phyloP scores from a whole-genome alignment of 1,284 basidiomycete genomes.

The Leucoagaricus sp. region DNA sequence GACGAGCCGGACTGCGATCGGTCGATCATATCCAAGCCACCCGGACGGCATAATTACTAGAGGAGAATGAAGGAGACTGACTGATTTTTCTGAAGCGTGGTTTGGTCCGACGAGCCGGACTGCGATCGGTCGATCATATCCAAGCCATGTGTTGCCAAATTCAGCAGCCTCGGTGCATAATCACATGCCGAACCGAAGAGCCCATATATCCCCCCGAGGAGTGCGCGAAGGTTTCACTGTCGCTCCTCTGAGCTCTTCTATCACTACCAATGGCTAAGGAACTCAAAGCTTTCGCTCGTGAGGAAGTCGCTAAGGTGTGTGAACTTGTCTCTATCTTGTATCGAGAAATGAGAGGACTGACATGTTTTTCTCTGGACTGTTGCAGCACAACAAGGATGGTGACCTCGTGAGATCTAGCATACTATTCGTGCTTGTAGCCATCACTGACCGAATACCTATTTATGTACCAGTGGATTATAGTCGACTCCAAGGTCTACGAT shows the following conservation, averaged over 20 bases:
- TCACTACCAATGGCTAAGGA: constrained; percentile 41
- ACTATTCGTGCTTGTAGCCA: not conserved
- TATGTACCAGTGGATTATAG: constrained; percentile 70
- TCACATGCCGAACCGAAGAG: constrained; percentile 14
- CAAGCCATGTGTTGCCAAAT: constrained; percentile 10
- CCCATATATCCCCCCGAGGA: not conserved
- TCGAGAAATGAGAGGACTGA: not conserved
- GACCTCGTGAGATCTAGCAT: constrained; percentile 46
- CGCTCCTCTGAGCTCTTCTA: not conserved
- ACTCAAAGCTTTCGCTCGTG: constrained; percentile 47
- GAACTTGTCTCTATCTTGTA: not conserved
- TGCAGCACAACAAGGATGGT: constrained; percentile 64
- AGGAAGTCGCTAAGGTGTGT: constrained; percentile 55
- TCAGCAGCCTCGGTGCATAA: constrained; percentile 9
- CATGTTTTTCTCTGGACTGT: constrained; percentile 28
- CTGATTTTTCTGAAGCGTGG: not conserved
- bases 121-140: constrained; percentile 9
- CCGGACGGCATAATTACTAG: not conserved
- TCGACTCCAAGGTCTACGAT: constrained; percentile 85
- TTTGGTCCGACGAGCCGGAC: not conserved
- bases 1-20: constrained; percentile 1
- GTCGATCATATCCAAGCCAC: constrained; percentile 1
- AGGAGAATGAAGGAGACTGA: not conserved
- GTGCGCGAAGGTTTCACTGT: not conserved
- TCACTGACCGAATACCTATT: not conserved